Base-by-base conservation (phyloP, 2,329 filamentous ascomycete species). In the Xylaria sp. region DNA sequence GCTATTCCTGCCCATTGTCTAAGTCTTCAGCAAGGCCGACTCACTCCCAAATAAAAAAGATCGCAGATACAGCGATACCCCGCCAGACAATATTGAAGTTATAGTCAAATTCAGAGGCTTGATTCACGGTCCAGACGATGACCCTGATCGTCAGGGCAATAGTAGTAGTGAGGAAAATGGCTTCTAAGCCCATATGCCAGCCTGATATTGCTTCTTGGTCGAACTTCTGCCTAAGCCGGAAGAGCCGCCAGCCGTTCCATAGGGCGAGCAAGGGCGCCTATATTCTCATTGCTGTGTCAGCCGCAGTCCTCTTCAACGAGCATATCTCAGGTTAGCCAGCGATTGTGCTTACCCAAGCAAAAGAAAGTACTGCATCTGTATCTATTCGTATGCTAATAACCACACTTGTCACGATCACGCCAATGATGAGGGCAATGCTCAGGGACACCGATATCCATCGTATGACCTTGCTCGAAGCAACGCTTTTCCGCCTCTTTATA, bases 181-280 rank as follows among this genome's bases (percentile, higher is more conserved):
- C 44, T 28, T 71, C 69, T 13, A 63, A 49, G 26, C 48, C 58
- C 17, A 70, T 6, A 13, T 71, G 69, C 60, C 64, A 70, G 36
- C 57, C 49, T 9, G 69, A 71, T 59, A 71, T 63, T 13, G 48
- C 33, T 26, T 70, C 67, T 28, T 44, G 49, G 36, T 61, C 56
- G 7, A 61, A 62, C 38, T 66, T 67, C 42, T 63, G 61, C 28
- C 67, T 51, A 7, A 67, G 33, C 20, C 65, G 63, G 54, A 70
- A 57, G 20, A 71, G 69, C n/a, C 67, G 65, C 44, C 62, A 69
- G 38, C 59, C 57, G 23, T 71, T 62, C 69, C 69, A 71, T 13
- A 67, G 13, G 49, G 59, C 63, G n/a, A 71, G 61, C 23, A 70
- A 44, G 9, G 60, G 28, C 51, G 54, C 64, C 69, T 71, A 46